Base-by-base conservation (phyloP, 2,329 filamentous ascomycete species). In the Paraphaeosphaeria sporulosa region DNA sequence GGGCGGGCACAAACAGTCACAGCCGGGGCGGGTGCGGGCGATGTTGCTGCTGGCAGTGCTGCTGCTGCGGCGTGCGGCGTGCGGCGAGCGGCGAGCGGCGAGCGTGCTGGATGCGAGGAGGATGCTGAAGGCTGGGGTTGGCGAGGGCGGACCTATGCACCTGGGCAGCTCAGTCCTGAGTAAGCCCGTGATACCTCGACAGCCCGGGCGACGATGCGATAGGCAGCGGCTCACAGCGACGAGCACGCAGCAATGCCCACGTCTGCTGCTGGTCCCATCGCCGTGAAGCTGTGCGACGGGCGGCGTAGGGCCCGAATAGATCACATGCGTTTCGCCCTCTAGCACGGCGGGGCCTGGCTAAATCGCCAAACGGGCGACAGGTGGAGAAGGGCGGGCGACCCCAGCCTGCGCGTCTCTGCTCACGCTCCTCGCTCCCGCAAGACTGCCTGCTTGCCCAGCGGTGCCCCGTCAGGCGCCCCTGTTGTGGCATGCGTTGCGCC, bases 291-390 rank as follows among this genome's bases (percentile, higher is more conserved):
- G 75, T 76, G 73, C 70, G 68, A 77, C 73, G 49, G 56, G 60
- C 58, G 43, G 60, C 51, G 43, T 38, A 57, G 34, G 48, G 59
- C 62, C 65, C 65, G 64, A 65, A 68, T 57, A 51, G 68, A 71
- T 76, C 75, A 77, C 73, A 75, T 74, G 74, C 73, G 71, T 66
- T n/a, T 55, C 27, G 55, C 66, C 71, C 68, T 55, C 52, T 58
- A 58, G 55, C 49, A 60, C 50, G 43, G 57, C 58, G 58, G 56
- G 34, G 62, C 60, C 50, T 55, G 55, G 57, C 49, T 54, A n/a
- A n/a, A n/a, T 46, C 38, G 53, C 54, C 52, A 44, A 23, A 30
- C 32, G 36, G 36, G 17, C 27, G 46, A 57, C 46, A 43, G 55
- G 38, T 51, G 46, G 46, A 48, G 54, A 30, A 12, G 27, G 27